Base-by-base conservation (phyloP, 345 rosid species). In the Ceriops decandra region DNA sequence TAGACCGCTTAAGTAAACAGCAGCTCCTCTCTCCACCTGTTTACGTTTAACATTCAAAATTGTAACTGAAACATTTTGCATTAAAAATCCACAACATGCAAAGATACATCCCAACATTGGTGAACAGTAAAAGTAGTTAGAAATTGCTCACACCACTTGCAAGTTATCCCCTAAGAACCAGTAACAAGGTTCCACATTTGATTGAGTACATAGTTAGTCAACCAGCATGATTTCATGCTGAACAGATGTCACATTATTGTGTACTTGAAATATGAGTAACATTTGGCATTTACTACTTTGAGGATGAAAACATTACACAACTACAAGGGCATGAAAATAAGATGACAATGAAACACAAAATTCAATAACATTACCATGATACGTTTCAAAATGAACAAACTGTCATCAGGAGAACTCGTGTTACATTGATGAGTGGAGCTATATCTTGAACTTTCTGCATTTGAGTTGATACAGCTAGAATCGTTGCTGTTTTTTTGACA, bases 11-110 rank as follows among this genome's bases (percentile, higher is more conserved):
- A 90, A 74, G 77, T 90, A 90, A 59, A 90, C 84, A 31, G 85
- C 70, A 72, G 86, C 74, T 65, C 98, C 98, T 84, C 82, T 90
- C 83, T 93, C 98, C 73, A 90, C 97, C 98, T 90, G 92, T 74
- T 73, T 13, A 76, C 62, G 11, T 11, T 61, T 61, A 46, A n/a
- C 32, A n/a, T 59, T 56, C 36, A 21, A 62, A 71, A 46, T 22
- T 27, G 62, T 1, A 56, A 46, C 65, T 68, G 42, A 64, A 57
- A 33, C 21, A 60, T 31, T 8, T 21, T 22, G 26, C 16, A 27
- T 56, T 42, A 42, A 42, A 42, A 42, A 11, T 13, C 17, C 4
- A 4, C 16, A 42, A 42, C 49, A 42, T 13, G 49, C 17, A 42
- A 42, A 42, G 49, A 42, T 42, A 15, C 49, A 42, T 15, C 17